Evolutionary conservation across 23 red algal species (phyloP).

Genomic region (Chondrus crispus): DNA sequence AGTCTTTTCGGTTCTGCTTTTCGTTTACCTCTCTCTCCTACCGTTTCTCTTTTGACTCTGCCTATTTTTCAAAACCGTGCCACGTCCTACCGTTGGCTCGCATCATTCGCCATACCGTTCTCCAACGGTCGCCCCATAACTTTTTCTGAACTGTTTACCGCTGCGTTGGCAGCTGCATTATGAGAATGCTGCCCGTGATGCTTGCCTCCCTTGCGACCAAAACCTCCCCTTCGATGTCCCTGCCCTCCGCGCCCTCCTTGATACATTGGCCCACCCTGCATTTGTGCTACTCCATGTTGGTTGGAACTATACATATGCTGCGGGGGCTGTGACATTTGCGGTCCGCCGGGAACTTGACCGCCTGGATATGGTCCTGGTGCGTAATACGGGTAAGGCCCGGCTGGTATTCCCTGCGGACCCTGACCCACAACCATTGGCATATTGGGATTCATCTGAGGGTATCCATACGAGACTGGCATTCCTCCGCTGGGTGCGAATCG

Average conservation of each 20-base stretch:
- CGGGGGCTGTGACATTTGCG: slow-evolving; percentile 29
- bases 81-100: neutral
- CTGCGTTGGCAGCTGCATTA: no score
- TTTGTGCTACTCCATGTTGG: no score
- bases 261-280: no score
- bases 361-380: slow-evolving; percentile 26
- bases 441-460: slow-evolving; percentile 14
- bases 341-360: slow-evolving; percentile 2
- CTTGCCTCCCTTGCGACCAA: neutral
- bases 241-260: neutral
- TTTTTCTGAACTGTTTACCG: slow-evolving; percentile 16
- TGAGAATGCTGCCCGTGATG: slow-evolving; percentile 17
- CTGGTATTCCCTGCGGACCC: slow-evolving; percentile 34
- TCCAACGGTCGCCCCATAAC: neutral
- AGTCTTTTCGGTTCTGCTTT: no score
- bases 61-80: neutral
- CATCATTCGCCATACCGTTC: neutral
- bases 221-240: slow-evolving; percentile 28
- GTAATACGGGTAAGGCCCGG: slow-evolving; percentile 29
- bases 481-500: slow-evolving; percentile 28
- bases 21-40: no score
- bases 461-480: slow-evolving; percentile 48
- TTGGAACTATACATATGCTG: no score
- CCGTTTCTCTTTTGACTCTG: no score
- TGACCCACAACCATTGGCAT: slow-evolving; percentile 50